Evolutionary conservation across 2,329 filamentous ascomycete species (phyloP).

Genomic region (Escovopsis sp.): DNA sequence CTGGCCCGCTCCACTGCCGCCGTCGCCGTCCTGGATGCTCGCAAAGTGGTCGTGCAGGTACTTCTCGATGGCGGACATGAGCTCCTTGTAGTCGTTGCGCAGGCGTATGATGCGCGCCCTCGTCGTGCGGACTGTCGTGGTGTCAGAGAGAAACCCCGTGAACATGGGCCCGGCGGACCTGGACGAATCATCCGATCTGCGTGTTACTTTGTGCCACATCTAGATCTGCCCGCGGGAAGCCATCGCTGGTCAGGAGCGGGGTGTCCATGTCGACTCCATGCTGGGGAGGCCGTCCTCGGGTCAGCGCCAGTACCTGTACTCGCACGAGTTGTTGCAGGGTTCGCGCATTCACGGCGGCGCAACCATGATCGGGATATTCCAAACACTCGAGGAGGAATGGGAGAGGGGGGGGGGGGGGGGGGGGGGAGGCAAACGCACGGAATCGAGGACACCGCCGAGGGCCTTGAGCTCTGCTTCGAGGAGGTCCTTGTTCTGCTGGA

Average conservation of each 20-base stretch:
- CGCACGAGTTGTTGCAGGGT: too few relatives aligned
- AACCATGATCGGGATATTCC: too few relatives aligned
- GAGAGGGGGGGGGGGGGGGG: too few relatives aligned
- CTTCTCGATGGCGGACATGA: conserved; percentile 74
- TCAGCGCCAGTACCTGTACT: too few relatives aligned
- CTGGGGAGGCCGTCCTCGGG: conserved; percentile 28
- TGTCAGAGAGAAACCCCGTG: conserved; percentile 7
- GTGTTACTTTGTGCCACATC: conserved; percentile 78
- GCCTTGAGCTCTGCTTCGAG: conserved; percentile 79
- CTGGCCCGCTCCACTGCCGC: conserved; percentile 9
- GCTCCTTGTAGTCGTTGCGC: conserved; percentile 81
- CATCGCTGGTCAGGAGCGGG: conserved; percentile 70
- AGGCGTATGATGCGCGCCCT: conserved; percentile 77
- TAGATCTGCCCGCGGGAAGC: conserved; percentile 83
- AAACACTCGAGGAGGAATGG: too few relatives aligned
- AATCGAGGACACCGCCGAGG: conserved; percentile 73
- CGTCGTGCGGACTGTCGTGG: conserved; percentile 68
- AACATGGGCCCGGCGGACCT: too few relatives aligned
- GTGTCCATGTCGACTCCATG: conserved; percentile 92
- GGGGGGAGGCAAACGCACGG: conserved; percentile 43
- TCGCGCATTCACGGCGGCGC: too few relatives aligned
- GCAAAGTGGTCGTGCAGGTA: conserved; percentile 85
- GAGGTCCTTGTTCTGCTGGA: conserved; percentile 71
- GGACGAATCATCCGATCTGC: not conserved
- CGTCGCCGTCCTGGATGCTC: conserved; percentile 40